Base-by-base conservation (phyloP, 2,329 filamentous ascomycete species). In the Hortaea werneckii region DNA sequence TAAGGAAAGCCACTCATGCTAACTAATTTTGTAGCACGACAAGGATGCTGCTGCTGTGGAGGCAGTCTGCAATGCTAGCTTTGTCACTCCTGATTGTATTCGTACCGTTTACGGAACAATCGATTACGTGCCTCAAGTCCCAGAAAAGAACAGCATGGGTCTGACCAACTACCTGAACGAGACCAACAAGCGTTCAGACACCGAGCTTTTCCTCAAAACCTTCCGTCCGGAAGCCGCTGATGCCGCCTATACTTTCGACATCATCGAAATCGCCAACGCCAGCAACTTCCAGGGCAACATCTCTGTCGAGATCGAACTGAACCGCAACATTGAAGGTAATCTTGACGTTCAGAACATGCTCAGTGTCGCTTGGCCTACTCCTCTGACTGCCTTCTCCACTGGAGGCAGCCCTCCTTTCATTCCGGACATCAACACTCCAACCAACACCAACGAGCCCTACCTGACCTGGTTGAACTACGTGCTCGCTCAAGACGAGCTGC, bases 391-490 rank as follows among this genome's bases (percentile, higher is more conserved):
- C 46, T 85, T 78, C 61, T 77, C 73, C 42, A 80, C 77, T 1
- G 79, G 71, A 20, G 81, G 80, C 12, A 65, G 63, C 20, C 77
- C 71, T 40, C 75, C 73, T 1, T 75, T 74, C 56, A 64, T 69
- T 8, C 70, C 77, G 0, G 70, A 77, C 37, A 54, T 68, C 9
- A 68, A 53, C 57, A 66, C 65, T 42, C 60, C 70, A 20, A 66
- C 52, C 26, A 73, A 80, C 60, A 72, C 70, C 53, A 86, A 85
- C 60, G 83, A 87, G 65, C 81, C 81, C 0, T 85, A 84, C 61
- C 67, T 84, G 1, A 71, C 71, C 10, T 84, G 77, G 68, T 67
- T 84, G 6, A 70, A 76, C 46, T 77, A 78, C 60, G 60, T 83
- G 1, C 70, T 82, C 0, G 62, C 65, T 1, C 72, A 81, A 13